Evolutionary conservation across 441 rosid genomes (phyloP), one percentile per base, ranked within the genome.

Genomic region (Corymbia calophylla): DNA sequence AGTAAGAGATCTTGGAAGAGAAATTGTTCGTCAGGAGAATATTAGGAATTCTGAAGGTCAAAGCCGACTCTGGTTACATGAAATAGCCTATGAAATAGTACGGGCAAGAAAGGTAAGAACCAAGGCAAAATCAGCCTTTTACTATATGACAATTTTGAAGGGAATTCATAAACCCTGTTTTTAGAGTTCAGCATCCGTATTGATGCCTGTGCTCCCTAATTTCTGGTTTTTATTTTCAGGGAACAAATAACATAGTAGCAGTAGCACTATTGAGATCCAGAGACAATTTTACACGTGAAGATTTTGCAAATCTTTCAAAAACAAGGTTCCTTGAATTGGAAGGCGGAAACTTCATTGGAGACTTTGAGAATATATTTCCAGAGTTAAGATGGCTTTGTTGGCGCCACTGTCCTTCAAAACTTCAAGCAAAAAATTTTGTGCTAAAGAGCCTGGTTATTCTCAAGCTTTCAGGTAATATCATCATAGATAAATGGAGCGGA

Each of bases 1-100:
- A 31, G 35, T 89, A n/a, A 49, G 88, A 51, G 90, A 89, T 35
- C 84, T 89, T 0, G 84, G 90, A 31, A 89, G 85, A 32, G 88
- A 89, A 49, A 66, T 89, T 13, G 85, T 85, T 35, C 82, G 31
- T 13, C 11, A 5, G 19, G 88, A 89, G 62, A 89, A 51, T 55
- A 66, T 53, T 19, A 39, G 8, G 18, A 55, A 27, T 55, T 47
- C 29, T 1, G 82, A 54, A 53, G 64, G n/a, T 49, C 77, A 47
- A 5, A 89, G 64, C 53, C 35, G 70, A 27, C 25, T 89, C 29
- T 86, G 12, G 3, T 0, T 14, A 12, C 49, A 66, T 27, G 54
- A 86, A 29, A 81, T 13, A 3, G 32, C 68, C 68, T 62, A 6
- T 3, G 0, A 31, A 5, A 32, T 54, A 0, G 68, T 54, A 1